These are phyloP conservation scores for Begonia peltatifolia DNA, from an alignment of 306 rosid genomes.

Conservation along the genomic window DNA sequence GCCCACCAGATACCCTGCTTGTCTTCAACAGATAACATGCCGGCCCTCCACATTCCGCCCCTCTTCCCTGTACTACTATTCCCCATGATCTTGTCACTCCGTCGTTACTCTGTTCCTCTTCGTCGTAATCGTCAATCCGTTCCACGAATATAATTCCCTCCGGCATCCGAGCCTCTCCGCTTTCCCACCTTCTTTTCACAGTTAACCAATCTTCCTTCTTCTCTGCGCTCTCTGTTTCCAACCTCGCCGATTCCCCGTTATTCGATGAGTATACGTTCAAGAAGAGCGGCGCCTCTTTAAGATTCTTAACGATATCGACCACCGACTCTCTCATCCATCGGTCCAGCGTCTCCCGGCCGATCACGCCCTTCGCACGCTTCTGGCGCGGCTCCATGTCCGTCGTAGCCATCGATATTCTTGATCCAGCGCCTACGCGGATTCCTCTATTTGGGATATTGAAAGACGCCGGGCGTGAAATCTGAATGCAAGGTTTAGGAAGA, in stretches of 20 bases:
- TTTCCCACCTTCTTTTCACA: conserved; percentile 2
- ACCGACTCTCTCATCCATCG: conserved; percentile 15
- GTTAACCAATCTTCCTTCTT: conserved; percentile 3
- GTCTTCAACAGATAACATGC: conserved; percentile 12
- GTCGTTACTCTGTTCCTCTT: not conserved
- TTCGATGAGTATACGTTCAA: conserved; percentile 1
- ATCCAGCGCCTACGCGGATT: not conserved
- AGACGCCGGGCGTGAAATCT: not conserved
- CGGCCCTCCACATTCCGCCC: conserved; percentile 6
- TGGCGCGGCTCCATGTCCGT: conserved; percentile 3
- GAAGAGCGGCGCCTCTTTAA: conserved; percentile 4
- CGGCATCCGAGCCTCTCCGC: conserved; percentile 3
- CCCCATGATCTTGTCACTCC: conserved; percentile 13
- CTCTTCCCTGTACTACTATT: conserved; percentile 11
- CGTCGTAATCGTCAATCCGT: not conserved
- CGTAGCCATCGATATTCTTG: not conserved
- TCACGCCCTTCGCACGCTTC: not conserved
- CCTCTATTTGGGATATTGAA: not conserved
- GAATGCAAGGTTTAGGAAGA: conserved; percentile 2
- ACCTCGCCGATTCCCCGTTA: conserved; percentile 6
- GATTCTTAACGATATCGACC: conserved; percentile 12
- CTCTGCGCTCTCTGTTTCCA: conserved; percentile 11
- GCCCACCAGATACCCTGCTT: not conserved
- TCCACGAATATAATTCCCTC: conserved; percentile 10
- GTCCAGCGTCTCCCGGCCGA: conserved; percentile 2